Conservation (phyloP, 345 rosid genomes). For the Brassica cretica region DNA sequence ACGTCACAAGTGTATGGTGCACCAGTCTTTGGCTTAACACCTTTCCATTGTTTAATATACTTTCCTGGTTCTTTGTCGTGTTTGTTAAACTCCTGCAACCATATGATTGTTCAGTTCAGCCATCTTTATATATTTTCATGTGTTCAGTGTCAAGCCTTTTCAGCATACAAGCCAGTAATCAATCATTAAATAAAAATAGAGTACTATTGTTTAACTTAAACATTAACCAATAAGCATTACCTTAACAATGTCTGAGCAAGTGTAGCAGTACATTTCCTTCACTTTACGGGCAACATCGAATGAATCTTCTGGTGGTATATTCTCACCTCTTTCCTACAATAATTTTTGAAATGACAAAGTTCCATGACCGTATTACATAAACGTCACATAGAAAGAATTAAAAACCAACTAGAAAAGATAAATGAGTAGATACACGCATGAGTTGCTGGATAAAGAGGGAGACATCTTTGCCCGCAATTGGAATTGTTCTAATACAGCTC, state of each 20-base stretch:
- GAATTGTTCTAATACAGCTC: conserved; percentile 88
- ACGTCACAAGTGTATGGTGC: conserved; percentile 95
- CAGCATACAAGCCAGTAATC: conserved; percentile 21
- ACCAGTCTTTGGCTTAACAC: conserved; percentile 94
- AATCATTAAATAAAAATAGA: neutral
- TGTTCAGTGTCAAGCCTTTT: conserved; percentile 1
- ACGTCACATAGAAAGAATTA: neutral
- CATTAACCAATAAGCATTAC: conserved; percentile 41
- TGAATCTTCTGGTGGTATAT: conserved; percentile 94
- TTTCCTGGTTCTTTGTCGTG: conserved; percentile 94
- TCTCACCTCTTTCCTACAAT: conserved; percentile 94
- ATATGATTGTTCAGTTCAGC: conserved; percentile 13
- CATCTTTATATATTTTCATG: neutral
- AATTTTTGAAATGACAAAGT: conserved; percentile 32
- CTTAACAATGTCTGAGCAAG: conserved; percentile 96
- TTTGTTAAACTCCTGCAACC: conserved; percentile 87
- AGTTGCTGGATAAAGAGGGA: conserved; percentile 91
- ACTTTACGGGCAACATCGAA: conserved; percentile 93
- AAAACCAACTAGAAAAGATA: neutral
- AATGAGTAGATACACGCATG: conserved; percentile 69
- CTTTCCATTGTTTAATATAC: conserved; percentile 89
- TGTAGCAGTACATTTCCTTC: conserved; percentile 89
- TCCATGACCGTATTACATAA: neutral
- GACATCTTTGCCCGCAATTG: conserved; percentile 90
- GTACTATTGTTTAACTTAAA: neutral